Evolutionary conservation across 2,329 filamentous ascomycete genomes (phyloP).

Genomic region (Talaromyces albobiverticillius): DNA sequence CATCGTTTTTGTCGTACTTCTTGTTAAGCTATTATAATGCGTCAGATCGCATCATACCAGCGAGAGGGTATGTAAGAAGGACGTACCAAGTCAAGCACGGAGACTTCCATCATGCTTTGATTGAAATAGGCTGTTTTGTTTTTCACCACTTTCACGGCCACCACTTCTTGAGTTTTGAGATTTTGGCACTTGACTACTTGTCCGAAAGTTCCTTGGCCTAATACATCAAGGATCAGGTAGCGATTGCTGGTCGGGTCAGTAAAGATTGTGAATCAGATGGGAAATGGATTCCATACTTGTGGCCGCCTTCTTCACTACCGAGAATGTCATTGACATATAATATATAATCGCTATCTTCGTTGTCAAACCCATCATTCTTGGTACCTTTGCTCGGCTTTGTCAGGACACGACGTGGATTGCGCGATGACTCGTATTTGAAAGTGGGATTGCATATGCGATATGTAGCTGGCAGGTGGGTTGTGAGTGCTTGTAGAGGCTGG

Average conservation of each 20-base stretch:
- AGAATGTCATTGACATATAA: conserved; percentile 98
- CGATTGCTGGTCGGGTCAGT: conserved; percentile 60
- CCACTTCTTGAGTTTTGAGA: conserved; percentile 95
- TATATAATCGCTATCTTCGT: conserved; percentile 98
- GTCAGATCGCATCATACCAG: neutral
- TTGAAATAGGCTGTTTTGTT: conserved; percentile 99
- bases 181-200: conserved; percentile 99
- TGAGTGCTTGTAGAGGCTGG: conserved; percentile 91
- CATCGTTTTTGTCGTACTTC: conserved; percentile 98
- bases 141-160: conserved; percentile 98
- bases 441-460: conserved; percentile 97
- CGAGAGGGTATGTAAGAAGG: neutral
- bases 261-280: conserved; percentile 1
- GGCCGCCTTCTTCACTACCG: conserved; percentile 93
- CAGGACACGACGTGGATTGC: conserved; percentile 90
- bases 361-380: conserved; percentile 98
- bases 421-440: conserved; percentile 98
- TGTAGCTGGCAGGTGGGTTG: conserved; percentile 85
- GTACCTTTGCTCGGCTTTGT: conserved; percentile 98
- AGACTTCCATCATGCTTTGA: conserved; percentile 99
- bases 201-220: conserved; percentile 96
- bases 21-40: conserved; percentile 70
- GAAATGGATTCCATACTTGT: conserved; percentile 63
- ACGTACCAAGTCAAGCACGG: conserved; percentile 84
- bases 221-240: conserved; percentile 93